Evolutionary conservation across 352 stramenopile genomes (phyloP).

Genomic region (Saprolegnia diclina): DNA sequence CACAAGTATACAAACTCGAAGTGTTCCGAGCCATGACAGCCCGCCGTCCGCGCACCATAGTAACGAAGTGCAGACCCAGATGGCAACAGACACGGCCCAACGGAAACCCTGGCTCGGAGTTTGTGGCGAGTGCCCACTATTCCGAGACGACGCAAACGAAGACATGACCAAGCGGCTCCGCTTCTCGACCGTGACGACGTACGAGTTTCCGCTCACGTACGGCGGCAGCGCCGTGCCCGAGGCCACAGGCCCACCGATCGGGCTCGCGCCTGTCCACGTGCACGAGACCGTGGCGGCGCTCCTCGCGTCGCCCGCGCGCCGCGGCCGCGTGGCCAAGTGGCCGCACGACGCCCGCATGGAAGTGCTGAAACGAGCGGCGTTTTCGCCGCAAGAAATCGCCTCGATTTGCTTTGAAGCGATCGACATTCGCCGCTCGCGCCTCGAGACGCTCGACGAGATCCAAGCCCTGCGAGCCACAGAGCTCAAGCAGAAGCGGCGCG

Average conservation of each 20-base stretch:
- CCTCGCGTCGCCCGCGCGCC: not conserved
- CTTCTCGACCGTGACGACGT: conserved; percentile 22
- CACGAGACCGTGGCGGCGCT: conserved; percentile 1
- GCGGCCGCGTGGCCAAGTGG: conserved; percentile 5
- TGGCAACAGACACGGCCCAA: not conserved
- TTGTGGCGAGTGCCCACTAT: too few species aligned
- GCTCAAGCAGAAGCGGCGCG: not conserved
- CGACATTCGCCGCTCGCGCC: conserved; percentile 8
- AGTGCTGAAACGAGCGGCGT: conserved; percentile 2
- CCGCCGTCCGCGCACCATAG: not conserved
- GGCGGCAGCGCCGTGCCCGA: conserved; percentile 20
- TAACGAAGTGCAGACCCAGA: not conserved
- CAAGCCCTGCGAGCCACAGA: not conserved
- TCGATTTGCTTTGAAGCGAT: conserved; percentile 25
- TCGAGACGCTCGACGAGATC: conserved; percentile 21
- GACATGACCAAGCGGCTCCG: not conserved
- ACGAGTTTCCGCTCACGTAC: conserved; percentile 19
- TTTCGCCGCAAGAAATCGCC: conserved; percentile 18
- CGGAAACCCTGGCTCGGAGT: not conserved
- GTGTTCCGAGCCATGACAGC: not conserved
- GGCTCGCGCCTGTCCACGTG: conserved; percentile 8
- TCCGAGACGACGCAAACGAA: not conserved
- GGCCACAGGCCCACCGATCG: conserved; percentile 22
- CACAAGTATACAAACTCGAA: not conserved
- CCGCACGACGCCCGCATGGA: conserved; percentile 17